phyloP scores from a whole-genome alignment of 192 early-diverging fungal species.

The Borealophlyctis nickersoniae region DNA sequence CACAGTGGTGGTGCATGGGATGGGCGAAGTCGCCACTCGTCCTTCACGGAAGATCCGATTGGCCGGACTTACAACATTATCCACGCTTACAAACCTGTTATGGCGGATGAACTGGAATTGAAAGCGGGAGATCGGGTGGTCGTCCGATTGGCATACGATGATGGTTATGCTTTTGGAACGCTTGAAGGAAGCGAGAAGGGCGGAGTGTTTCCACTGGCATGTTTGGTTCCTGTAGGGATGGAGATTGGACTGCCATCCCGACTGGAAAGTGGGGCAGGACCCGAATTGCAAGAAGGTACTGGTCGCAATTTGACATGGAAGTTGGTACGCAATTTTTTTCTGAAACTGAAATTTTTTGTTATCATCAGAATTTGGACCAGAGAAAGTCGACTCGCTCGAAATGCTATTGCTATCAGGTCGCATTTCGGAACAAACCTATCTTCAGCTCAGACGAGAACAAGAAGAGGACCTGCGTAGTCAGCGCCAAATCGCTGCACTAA shows the following conservation, averaged over 20 bases:
- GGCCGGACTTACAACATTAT: slow-evolving; percentile 13
- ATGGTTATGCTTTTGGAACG: slow-evolving; percentile 29
- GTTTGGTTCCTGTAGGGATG: slow-evolving; percentile 28
- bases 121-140: slow-evolving; percentile 19
- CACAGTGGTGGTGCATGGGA: neutral
- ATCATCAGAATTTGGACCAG: neutral
- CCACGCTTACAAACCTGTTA: slow-evolving; percentile 22
- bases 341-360: neutral
- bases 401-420: slow-evolving; percentile 28
- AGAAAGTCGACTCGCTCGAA: slow-evolving; percentile 33
- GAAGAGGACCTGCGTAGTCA: slow-evolving; percentile 24
- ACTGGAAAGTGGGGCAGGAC: slow-evolving; percentile 19
- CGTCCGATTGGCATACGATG: slow-evolving; percentile 28
- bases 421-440: slow-evolving; percentile 26
- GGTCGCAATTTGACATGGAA: neutral
- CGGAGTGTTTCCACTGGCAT: slow-evolving; percentile 30
- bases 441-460: slow-evolving; percentile 17
- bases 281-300: neutral
- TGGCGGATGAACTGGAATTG: slow-evolving; percentile 25
- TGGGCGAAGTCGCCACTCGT: neutral
- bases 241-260: slow-evolving; percentile 28
- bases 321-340: neutral
- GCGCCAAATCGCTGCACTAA: slow-evolving; percentile 23
- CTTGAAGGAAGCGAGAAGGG: slow-evolving; percentile 13
- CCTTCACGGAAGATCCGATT: neutral